Base-by-base conservation (phyloP, 371 early-diverging fungal genomes). In the Mortierella sp. region DNA sequence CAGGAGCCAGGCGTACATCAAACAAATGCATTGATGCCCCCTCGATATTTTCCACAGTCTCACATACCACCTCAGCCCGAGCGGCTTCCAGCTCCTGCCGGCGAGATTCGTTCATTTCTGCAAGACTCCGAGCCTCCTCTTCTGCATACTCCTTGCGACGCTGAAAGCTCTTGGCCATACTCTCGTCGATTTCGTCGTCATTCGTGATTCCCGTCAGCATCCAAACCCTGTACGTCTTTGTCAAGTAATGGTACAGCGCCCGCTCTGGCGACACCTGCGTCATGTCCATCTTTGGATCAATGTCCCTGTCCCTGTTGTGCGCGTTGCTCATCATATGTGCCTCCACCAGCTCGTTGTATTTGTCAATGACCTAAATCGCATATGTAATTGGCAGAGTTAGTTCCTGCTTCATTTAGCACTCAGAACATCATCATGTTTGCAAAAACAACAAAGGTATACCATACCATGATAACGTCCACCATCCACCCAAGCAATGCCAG, bases 401-500 rank as follows among this genome's bases (percentile, higher is more conserved):
- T 14, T 9, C 2, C 64, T 14, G n/a, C 31, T 19, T 10, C 57
- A 34, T n/a, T 8, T 64, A 24, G 28, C 16, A 21, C 2, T 6
- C 5, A n/a, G 6, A 5, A 21, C 51, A n/a, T 28, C 24, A 26
- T 6, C 11, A n/a, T n/a, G 13, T 14, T 3, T n/a, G 8, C 24
- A 24, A 40, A 57, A 19, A 67, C 61, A 28, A 6, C 51, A 19
- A 70, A 54, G 5, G 28, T 28, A 46, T n/a, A 43, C 37, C 87
- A 71, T 89, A 92, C 93, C 81, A 88, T 40, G 55, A 96, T 92
- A 31, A 96, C 88, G 71, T 97, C 97, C 24, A 97, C 93, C 90
- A 99, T 88, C 99, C 99, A 99, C 11, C 91, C 88, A 13, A 98
- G 88, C 89, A 97, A 92, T 6, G 95, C 98, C 55, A 99, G 88